Conservation (phyloP, 345 rosid genomes). For the Euphorbia peplus region DNA sequence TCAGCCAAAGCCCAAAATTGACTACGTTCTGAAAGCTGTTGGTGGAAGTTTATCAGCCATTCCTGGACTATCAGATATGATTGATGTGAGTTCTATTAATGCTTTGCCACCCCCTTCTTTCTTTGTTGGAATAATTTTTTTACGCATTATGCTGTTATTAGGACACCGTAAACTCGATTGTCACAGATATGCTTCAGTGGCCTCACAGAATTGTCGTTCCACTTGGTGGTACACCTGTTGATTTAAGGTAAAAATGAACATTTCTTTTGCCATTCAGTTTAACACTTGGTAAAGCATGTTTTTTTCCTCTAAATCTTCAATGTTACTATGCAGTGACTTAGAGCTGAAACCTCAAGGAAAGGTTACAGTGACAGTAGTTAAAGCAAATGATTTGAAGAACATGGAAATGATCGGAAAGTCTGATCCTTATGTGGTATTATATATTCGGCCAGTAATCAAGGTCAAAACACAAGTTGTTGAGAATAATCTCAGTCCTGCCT, state of each 20-base stretch:
- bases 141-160: conserved; percentile 24
- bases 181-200: conserved; percentile 96
- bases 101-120: conserved; percentile 1
- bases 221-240: conserved; percentile 87
- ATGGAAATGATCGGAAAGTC: conserved; percentile 99
- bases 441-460: conserved; percentile 80
- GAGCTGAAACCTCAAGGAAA: conserved; percentile 98
- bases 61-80: conserved; percentile 96
- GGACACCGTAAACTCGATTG: conserved; percentile 89
- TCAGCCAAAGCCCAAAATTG: conserved; percentile 98
- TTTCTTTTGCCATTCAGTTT: conserved; percentile 9
- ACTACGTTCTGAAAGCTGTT: conserved; percentile 89
- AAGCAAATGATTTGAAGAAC: conserved; percentile 89
- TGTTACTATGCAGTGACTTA: conserved; percentile 57
- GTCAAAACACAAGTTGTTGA: conserved; percentile 76
- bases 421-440: conserved; percentile 80
- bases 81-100: conserved; percentile 62
- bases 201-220: conserved; percentile 99
- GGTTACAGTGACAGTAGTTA: conserved; percentile 59
- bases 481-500: conserved; percentile 91
- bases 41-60: conserved; percentile 98
- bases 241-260: conserved; percentile 51
- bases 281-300: neutral
- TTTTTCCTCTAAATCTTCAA: neutral
- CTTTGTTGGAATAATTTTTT: neutral